Base-by-base conservation (phyloP, 257 asterid genomes). In the Solanum habrochaites region DNA sequence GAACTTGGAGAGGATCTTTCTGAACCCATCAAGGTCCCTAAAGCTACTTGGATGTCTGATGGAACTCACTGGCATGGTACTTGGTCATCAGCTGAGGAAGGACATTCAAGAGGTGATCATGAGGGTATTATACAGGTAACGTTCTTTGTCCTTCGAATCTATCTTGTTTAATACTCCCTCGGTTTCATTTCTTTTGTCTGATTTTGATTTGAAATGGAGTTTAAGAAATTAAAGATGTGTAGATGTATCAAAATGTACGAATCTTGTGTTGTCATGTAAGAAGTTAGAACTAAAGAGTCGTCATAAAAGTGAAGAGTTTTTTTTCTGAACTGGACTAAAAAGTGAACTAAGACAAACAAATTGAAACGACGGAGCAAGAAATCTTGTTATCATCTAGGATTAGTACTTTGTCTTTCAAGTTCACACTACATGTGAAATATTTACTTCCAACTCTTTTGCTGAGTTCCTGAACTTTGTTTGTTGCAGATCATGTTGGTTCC, bases 11-110 rank as follows among this genome's bases (percentile, higher is more conserved):
- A 82, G 42, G 91, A 91, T 89, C 87, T 87, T 7, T 87, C 91
- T 18, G 98, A 95, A 21, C 89, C 94, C 1, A 11, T 92, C 15
- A 94, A 92, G 88, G 92, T 94, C 49, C 93, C 98, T 2, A 94
- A 90, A 89, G 99, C 98, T 37, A 95, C 97, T 56, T 96, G 98
- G 99, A 96, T 95, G 99, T 92, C 97, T 3, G 99, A 96, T 87
- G 98, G 96, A 25, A 94, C 94, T 86, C 95, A 93, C 15, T 96
- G 99, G 99, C 98, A 95, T 18, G 98, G 98, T 20, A 89, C 97
- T 11, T 96, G 99, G 99, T 78, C 94, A 18, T 93, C 98, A 1
- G 92, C 90, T 1, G 93, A 90, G 80, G 98, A 92, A 86, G 94
- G 95, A 4, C 99, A 96, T 85, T 91, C 98, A 0, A 90, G 91